These are phyloP conservation scores for Phytophthora cactorum DNA, from an alignment of 352 stramenopile genomes.

Conservation along the genomic window DNA sequence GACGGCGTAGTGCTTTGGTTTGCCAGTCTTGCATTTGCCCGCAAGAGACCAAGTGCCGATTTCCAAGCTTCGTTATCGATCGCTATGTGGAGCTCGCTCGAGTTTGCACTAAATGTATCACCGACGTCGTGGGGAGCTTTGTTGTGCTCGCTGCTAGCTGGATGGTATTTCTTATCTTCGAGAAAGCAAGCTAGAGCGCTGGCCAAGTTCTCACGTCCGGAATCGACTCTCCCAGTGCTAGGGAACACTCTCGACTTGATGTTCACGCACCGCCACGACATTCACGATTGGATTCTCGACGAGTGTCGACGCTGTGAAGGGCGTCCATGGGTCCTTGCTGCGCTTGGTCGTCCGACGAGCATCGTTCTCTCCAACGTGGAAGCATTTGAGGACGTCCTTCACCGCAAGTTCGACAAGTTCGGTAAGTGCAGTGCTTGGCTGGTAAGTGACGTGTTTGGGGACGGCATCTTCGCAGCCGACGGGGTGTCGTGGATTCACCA, in stretches of 20 bases:
- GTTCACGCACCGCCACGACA: conserved; percentile 44
- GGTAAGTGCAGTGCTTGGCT: conserved; percentile 60
- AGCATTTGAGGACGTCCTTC: conserved; percentile 62
- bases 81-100: conserved; percentile 22
- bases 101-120: conserved; percentile 19
- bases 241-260: conserved; percentile 63
- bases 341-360: conserved; percentile 43
- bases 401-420: conserved; percentile 77
- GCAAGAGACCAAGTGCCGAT: not conserved
- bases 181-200: conserved; percentile 37
- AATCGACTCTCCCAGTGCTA: conserved; percentile 48
- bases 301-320: conserved; percentile 50
- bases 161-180: conserved; percentile 34
- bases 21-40: conserved; percentile 15
- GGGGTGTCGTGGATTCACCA: conserved; percentile 71
- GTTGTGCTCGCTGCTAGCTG: conserved; percentile 29
- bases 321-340: conserved; percentile 50
- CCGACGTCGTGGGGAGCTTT: conserved; percentile 17
- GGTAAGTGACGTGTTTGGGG: conserved; percentile 64
- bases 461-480: conserved; percentile 74
- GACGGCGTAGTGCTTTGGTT: not conserved
- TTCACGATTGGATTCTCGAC: conserved; percentile 68
- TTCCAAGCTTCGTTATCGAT: not conserved
- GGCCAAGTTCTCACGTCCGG: conserved; percentile 33
- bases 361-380: conserved; percentile 49